These are phyloP conservation scores for Alternaria hordeiaustralica DNA, from an alignment of 2,329 filamentous ascomycete genomes.

Conservation along the genomic window DNA sequence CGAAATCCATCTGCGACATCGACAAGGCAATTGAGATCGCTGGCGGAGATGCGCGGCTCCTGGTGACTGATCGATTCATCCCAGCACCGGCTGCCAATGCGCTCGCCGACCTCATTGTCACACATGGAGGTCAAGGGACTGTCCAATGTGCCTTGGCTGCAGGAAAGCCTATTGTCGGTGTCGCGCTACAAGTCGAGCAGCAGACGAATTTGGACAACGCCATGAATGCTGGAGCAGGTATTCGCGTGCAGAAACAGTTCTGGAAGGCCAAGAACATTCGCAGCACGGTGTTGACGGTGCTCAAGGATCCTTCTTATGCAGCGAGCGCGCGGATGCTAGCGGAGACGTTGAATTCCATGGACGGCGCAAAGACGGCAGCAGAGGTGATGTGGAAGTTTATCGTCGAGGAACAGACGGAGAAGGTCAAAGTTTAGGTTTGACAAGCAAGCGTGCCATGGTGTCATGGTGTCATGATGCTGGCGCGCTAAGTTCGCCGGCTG, in stretches of 20 bases:
- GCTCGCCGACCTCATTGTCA: slow-evolving; percentile 37
- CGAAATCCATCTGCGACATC: slow-evolving; percentile 40
- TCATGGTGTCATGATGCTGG: slow-evolving; percentile 4
- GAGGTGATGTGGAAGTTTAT: slow-evolving; percentile 44
- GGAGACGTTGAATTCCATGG: slow-evolving; percentile 37
- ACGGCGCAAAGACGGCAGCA: slow-evolving; percentile 37
- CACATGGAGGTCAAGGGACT: slow-evolving; percentile 43
- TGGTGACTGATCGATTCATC: slow-evolving; percentile 42
- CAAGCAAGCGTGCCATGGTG: not conserved
- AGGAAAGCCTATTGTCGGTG: slow-evolving; percentile 41
- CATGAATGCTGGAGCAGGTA: slow-evolving; percentile 40
- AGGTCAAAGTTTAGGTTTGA: slow-evolving; percentile 11
- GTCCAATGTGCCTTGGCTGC: slow-evolving; percentile 41
- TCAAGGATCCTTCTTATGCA: slow-evolving; percentile 34
- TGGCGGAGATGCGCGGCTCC: slow-evolving; percentile 31
- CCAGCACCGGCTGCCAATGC: slow-evolving; percentile 37
- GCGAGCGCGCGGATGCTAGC: slow-evolving; percentile 30
- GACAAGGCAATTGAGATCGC: slow-evolving; percentile 33
- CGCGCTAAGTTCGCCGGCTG: not conserved
- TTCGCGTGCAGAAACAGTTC: slow-evolving; percentile 36
- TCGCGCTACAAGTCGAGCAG: slow-evolving; percentile 43
- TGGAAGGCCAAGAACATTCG: slow-evolving; percentile 40
- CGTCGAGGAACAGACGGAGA: slow-evolving; percentile 24
- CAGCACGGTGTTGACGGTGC: slow-evolving; percentile 29
- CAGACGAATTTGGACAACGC: slow-evolving; percentile 45